Evolutionary conservation across 2,329 filamentous ascomycete species (phyloP), one percentile per base, ranked within the genome.

Genomic region (Xylariomycetidae sp.): DNA sequence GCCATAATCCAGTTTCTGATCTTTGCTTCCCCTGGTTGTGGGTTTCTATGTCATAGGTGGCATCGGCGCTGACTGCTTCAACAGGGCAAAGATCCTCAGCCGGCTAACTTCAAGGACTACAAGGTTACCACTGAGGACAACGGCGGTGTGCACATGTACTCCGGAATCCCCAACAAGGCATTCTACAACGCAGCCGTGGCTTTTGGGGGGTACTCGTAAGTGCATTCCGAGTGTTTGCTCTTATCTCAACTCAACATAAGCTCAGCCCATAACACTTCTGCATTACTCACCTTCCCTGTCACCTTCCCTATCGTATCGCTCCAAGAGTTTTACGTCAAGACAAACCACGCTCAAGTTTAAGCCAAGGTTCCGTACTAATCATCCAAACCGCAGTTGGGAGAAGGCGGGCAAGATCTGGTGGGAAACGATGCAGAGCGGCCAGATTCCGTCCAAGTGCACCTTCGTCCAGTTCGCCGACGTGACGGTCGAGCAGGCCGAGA

Each of bases 141-240:
- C 27, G 69, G 69, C 6, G 74, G 73, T 19, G 71, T 76, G 3
- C 72, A 77, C 50, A 55, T 71, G 30, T 73, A 66, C 53, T 75
- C 70, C 5, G 73, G 73, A 5, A 77, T 78, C 27, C 73, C 72
- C 3, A 78, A 77, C 56, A 63, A 65, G 40, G 73, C 72, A 3
- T 78, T 78, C 42, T 73, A 73, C 44, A 62, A 72, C 8, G 62
- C 56, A 9, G 54, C 69, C 2, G 51, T 59, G 4, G 61, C 56
- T 2, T 64, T 77, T 42, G 72, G 70, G 11, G 72, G 73, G 5
- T 70, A 51, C 31, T 52, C 49, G 48, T 53, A 45, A 48, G 49
- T 40, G 13, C n/a, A n/a, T n/a, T n/a, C n/a, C n/a, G n/a, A n/a
- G n/a, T n/a, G n/a, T n/a, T n/a, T n/a, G n/a, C n/a, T n/a, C n/a